Evolutionary conservation across 805 yeast species (phyloP).

Genomic region (Teunomyces pallodes): DNA sequence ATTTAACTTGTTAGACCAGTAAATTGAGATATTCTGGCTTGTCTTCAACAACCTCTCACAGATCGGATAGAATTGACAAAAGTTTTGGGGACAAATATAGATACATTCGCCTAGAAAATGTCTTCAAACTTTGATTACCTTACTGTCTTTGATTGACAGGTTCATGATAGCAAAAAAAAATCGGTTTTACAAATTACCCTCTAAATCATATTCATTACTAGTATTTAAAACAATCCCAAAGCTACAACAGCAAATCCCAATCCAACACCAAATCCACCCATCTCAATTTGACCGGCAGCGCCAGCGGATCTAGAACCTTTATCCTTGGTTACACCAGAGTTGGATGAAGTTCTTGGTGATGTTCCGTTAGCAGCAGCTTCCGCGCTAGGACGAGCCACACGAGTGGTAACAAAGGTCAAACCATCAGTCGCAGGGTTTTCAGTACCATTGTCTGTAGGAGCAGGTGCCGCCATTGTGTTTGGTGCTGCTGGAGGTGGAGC

Average conservation of each 20-base stretch:
- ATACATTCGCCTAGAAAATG: too few species aligned
- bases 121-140: too few species aligned
- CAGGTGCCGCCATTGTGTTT: slow-evolving; percentile 9
- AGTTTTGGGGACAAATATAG: too few species aligned
- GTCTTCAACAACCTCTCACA: too few species aligned
- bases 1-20: too few species aligned
- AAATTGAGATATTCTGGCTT: too few species aligned
- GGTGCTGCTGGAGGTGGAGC: slow-evolving; percentile 9
- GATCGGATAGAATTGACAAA: too few species aligned
- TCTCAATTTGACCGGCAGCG: background rate
- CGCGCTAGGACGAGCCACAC: slow-evolving; percentile 22
- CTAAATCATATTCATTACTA: background rate
- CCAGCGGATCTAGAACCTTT: slow-evolving; percentile 1
- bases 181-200: background rate
- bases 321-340: slow-evolving; percentile 5
- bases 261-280: slow-evolving; percentile 1
- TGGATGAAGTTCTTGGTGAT: slow-evolving; percentile 7
- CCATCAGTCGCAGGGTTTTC: slow-evolving; percentile 22
- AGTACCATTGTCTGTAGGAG: slow-evolving; percentile 15
- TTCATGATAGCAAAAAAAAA: too few species aligned
- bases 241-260: slow-evolving; percentile 9
- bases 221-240: slow-evolving; percentile 7
- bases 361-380: slow-evolving; percentile 10
- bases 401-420: slow-evolving; percentile 31
- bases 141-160: too few species aligned